Percentiles rank a stretch among this genome's conserved stretches.
phyloP scores from a whole-genome alignment of 495 filamentous ascomycete genomes.

The Diplogelasinospora grovesii region DNA sequence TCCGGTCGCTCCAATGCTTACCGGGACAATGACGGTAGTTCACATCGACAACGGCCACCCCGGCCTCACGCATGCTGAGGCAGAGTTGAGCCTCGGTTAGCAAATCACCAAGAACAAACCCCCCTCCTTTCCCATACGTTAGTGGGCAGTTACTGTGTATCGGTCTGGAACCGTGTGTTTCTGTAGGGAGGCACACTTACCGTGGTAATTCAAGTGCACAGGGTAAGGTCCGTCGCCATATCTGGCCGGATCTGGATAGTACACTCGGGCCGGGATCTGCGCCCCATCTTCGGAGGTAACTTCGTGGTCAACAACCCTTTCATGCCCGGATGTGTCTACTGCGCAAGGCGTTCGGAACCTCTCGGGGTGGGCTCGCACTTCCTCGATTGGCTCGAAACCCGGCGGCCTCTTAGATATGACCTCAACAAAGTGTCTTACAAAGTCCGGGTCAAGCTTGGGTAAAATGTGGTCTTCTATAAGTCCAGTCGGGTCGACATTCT shows the following conservation, averaged over 20 bases:
- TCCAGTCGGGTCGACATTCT: neutral
- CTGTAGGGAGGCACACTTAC: slow-evolving; percentile 16
- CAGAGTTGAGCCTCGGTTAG: slow-evolving; percentile 37
- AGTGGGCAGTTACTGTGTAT: slow-evolving; percentile 4
- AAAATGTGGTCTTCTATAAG: slow-evolving; percentile 22
- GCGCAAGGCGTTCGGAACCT: slow-evolving; percentile 31
- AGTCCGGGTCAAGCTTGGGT: slow-evolving; percentile 19
- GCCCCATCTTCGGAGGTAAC: slow-evolving; percentile 35
- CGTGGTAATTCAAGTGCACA: slow-evolving; percentile 45
- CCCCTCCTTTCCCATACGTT: slow-evolving; percentile 15
- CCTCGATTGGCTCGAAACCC: slow-evolving; percentile 35
- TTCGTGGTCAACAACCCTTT: slow-evolving; percentile 30
- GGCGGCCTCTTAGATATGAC: slow-evolving; percentile 11
- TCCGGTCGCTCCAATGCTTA: slow-evolving; percentile 10
- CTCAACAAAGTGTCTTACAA: slow-evolving; percentile 14
- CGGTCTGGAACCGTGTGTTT: neutral
- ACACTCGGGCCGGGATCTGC: slow-evolving; percentile 35
- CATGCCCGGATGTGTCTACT: slow-evolving; percentile 26
- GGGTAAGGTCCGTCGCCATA: slow-evolving; percentile 37
- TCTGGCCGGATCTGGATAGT: slow-evolving; percentile 35
- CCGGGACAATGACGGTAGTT: slow-evolving; percentile 45
- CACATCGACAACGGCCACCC: slow-evolving; percentile 42
- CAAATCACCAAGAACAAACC: slow-evolving; percentile 45
- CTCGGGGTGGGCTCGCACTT: slow-evolving; percentile 32
- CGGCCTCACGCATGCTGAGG: slow-evolving; percentile 38